Evolutionary conservation across 2,329 filamentous ascomycete genomes (phyloP), one percentile per base, ranked within the genome.

Genomic region (Pyrenochaeta sp.): DNA sequence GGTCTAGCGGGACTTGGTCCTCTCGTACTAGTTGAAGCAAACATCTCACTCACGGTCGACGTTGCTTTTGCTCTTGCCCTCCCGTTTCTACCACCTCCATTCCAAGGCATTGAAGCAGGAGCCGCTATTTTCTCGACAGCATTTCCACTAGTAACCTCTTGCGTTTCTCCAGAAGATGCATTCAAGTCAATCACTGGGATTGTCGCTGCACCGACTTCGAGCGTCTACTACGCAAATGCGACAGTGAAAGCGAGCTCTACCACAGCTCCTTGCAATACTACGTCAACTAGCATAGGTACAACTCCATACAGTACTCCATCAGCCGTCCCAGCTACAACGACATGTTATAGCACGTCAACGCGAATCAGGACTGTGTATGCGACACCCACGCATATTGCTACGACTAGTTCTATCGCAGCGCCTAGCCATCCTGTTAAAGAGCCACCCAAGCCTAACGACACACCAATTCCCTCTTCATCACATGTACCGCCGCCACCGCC

Each of bases 11-110:
- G n/a, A 4, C 49, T 68, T 5, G 65, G 65, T 13, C 54, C 60
- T 1, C 58, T 72, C 22, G 67, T 71, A 8, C 60, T 72, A 8
- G 62, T 72, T 24, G 65, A 71, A 59, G 63, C 71, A 8, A 71
- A 71, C 30, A 54, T 73, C 8, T 67, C 66, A 15, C 49, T 73
- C 39, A 46, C 61, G 5, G 52, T 69, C 7, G 67, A 68, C 25
- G 63, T 71, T 1, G 60, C 51, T 15, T 58, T 71, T 10, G 55
- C 64, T 13, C 58, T 74, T 46, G 52, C 53, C 0, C 48, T 73
- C 25, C 71, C 69, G 2, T 9, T 63, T 4, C 59, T 73, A 2
- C 69, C 69, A 13, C 50, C 57, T 5, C 59, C 59, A 0, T 54
- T 69, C 28, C 55, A 62, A 19, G 53, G 58, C 3, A 58, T 69